phyloP scores from a whole-genome alignment of 306 rosid species.

The Malus sieversii region DNA sequence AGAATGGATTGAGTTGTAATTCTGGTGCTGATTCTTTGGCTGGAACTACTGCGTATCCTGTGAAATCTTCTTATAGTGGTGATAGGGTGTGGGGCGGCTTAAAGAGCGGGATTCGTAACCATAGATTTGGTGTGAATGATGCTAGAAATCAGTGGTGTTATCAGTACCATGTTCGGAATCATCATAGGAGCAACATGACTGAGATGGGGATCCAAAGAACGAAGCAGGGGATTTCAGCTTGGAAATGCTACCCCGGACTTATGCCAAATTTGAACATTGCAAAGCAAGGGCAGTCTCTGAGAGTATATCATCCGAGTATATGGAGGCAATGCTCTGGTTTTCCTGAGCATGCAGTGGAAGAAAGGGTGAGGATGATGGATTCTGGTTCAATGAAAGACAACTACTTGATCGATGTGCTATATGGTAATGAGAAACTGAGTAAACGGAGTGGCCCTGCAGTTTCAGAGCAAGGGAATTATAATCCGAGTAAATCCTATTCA shows the following conservation, averaged over 20 bases:
- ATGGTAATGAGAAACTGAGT: not conserved
- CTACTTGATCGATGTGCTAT: not conserved
- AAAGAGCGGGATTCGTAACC: conserved; percentile 2
- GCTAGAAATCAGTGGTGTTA: conserved; percentile 1
- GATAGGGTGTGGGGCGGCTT: not conserved
- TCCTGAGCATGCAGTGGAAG: conserved; percentile 3
- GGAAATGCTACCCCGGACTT: not conserved
- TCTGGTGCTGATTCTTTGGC: not conserved
- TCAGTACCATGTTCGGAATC: not conserved
- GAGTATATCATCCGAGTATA: not conserved
- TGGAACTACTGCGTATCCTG: not conserved
- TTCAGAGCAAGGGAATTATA: not conserved
- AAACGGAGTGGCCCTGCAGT: not conserved
- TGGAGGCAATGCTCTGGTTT: not conserved
- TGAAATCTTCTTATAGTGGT: not conserved
- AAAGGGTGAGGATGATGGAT: not conserved
- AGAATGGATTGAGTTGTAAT: not conserved
- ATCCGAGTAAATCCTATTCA: not conserved
- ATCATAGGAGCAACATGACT: not conserved
- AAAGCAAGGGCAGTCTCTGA: conserved; percentile 6
- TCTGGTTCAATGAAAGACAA: not conserved
- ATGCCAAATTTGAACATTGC: conserved; percentile 3
- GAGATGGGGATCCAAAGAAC: conserved; percentile 7
- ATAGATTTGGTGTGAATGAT: conserved; percentile 6
- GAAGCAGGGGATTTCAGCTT: not conserved